Evolutionary conservation across 202 grass and related monocot species (phyloP), one percentile per base, ranked within the genome.

Genomic region (Alloteropsis angusta): DNA sequence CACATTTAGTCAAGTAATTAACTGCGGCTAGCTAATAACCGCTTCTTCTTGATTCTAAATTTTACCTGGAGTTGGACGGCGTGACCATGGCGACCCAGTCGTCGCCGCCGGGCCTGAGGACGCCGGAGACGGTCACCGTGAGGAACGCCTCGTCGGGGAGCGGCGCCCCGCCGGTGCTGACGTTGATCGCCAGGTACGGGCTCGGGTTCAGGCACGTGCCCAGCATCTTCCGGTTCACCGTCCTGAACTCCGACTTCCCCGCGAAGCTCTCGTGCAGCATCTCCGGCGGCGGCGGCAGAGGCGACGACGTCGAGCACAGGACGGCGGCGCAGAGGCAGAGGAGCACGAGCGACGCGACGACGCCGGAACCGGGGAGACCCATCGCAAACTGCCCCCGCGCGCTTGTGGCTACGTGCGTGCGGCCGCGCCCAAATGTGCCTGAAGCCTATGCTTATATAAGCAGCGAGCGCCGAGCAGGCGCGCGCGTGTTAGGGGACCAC

Each of bases 21-120:
- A 21, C 21, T 3, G 4, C n/a, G n/a, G n/a, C n/a, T n/a, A n/a
- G n/a, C 16, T 17, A 1, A 1, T 21, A 16, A 4, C 44, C 7
- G 3, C 11, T 39, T 19, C 11, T 39, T 19, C n/a, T 45, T 9
- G 6, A 7, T 54, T 23, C 60, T 14, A 19, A 56, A 14, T 32
- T 32, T 67, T 56, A 93, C 93, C 74, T 83, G 49, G 85, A 85
- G 74, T 85, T 87, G 17, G 88, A 93, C 43, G 93, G 93, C 71
- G 90, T 89, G 70, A 97, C 81, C 93, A 97, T 89, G 65, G 93
- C 90, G 38, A 97, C 66, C 93, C 90, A 97, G 64, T 91, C 71
- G 9, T 68, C 82, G 15, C 25, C 48, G 28, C 68, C 48, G 56
- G 88, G 93, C 17, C 17, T 28, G 42, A 79, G 63, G 38, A 91